Conservation (phyloP, 23 red algal species). For the Gracilaria vermiculophylla region DNA sequence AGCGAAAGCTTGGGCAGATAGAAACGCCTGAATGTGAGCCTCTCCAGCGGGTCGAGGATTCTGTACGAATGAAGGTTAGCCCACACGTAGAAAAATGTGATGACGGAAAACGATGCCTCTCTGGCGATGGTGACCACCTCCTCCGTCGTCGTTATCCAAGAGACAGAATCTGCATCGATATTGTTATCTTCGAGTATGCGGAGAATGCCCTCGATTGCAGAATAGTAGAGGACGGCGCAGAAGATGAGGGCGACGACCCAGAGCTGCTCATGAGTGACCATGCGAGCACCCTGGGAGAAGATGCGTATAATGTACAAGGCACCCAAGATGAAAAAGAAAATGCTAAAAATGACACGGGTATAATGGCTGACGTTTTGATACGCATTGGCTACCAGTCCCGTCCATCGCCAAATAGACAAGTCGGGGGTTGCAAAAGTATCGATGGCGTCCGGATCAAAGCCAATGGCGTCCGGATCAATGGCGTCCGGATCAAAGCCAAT, state of each 20-base stretch:
- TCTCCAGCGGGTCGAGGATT: constrained; percentile 55
- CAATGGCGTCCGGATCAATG: background rate
- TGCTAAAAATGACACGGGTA: background rate
- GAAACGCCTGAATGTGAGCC: constrained; percentile 38
- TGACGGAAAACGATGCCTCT: constrained; percentile 35
- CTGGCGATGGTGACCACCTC: constrained; percentile 30
- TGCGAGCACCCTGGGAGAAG: constrained; percentile 3
- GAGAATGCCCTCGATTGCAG: background rate
- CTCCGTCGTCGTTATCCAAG: too few species aligned
- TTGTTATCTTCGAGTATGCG: background rate
- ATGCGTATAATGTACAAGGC: constrained; percentile 28
- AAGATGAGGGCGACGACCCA: constrained; percentile 50
- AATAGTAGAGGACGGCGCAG: constrained; percentile 2
- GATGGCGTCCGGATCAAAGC: background rate
- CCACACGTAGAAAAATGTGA: constrained; percentile 70
- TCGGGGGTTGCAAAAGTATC: background rate
- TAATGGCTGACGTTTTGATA: constrained; percentile 9
- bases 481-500: background rate
- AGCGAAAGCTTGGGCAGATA: constrained; percentile 68
- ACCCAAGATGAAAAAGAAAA: constrained; percentile 40
- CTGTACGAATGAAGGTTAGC: constrained; percentile 68
- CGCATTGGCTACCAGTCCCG: background rate
- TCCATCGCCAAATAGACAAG: background rate
- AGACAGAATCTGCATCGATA: too few species aligned
- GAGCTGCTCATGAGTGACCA: constrained; percentile 55